phyloP scores from a whole-genome alignment of 2,329 filamentous ascomycete genomes.

The Aspergillus terreus region DNA sequence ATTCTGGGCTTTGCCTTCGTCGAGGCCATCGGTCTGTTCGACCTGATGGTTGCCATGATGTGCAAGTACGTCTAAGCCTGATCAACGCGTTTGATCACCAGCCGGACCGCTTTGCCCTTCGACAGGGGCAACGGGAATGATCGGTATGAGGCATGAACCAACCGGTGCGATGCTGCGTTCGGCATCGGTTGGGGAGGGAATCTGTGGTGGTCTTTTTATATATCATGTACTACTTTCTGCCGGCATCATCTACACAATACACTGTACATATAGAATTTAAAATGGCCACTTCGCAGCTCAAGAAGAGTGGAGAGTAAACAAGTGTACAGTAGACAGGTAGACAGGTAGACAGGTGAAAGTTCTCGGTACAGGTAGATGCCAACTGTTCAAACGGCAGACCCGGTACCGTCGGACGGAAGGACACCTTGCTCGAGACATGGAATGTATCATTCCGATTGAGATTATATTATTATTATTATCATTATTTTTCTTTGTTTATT shows the following conservation, averaged over 20 bases:
- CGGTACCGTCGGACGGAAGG: too few relatives aligned
- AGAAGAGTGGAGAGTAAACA: too few relatives aligned
- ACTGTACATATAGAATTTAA: conserved; percentile 30
- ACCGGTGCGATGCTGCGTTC: background rate
- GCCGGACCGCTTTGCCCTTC: too few relatives aligned
- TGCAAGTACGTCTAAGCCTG: conserved; percentile 68
- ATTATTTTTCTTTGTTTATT: too few relatives aligned
- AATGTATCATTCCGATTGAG: too few relatives aligned
- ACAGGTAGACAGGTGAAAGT: too few relatives aligned
- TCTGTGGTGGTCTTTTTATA: conserved; percentile 27
- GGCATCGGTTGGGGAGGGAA: conserved; percentile 13
- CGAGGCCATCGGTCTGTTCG: conserved; percentile 75
- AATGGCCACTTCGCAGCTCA: conserved; percentile 19
- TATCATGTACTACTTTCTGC: conserved; percentile 27
- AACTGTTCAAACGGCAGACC: too few relatives aligned
- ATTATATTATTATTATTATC: too few relatives aligned
- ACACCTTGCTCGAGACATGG: too few relatives aligned
- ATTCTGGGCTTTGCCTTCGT: conserved; percentile 95
- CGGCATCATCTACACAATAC: conserved; percentile 22
- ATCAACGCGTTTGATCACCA: too few relatives aligned
- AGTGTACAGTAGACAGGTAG: too few relatives aligned
- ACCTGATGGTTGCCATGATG: conserved; percentile 90
- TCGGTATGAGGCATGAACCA: conserved; percentile 5
- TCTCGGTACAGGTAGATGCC: too few relatives aligned
- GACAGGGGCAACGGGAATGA: background rate